Base-by-base conservation (phyloP, 2,329 filamentous ascomycete genomes). In the Triangularia verruculosa region DNA sequence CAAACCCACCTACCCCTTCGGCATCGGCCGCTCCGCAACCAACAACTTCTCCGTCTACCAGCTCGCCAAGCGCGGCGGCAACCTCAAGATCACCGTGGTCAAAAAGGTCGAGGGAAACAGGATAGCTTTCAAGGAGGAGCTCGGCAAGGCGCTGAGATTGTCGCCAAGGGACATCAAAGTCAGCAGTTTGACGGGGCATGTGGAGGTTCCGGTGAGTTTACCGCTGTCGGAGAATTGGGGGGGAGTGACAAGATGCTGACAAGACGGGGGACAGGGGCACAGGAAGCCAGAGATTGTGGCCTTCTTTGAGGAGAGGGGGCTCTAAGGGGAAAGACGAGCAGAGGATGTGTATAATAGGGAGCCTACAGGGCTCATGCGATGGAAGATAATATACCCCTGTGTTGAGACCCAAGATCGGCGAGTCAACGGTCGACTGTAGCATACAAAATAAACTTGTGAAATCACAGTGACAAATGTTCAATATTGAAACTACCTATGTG, bases 41-140 rank as follows among this genome's bases (percentile, higher is more conserved):
- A 85, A 87, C 56, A 86, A 92, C 68, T 79, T 95, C 2, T 87
- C 92, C 24, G 84, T 98, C 53, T 99, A 98, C 78, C 81, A 87
- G 15, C 81, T 87, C 68, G 80, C 78, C 68, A 93, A 91, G 79
- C 83, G 86, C 12, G 92, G 92, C 59, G 91, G 92, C 13, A 95
- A 91, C 68, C 82, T 88, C 73, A 86, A 87, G 71, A 78, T 90
- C 71, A 96, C 94, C 4, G 77, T 86, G 62, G 78, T 99, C 62
- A 90, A 92, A 75, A 93, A 91, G 77, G 83, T 94, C 57, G 87
- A 92, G 63, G 95, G 95, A 15, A 84, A 96, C 74, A 72, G 87
- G 57, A 76, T 79, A 30, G 83, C 80, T 2, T 74, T 98, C 67
- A 82, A 85, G 66, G 76, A 83, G 34, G 89, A 93, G 69, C 74